A percentile compares a stretch with the other conserved stretches of the same genome.
Evolutionary conservation across 805 yeast genomes (phyloP).

Genomic region (Starmerella roubikii): DNA sequence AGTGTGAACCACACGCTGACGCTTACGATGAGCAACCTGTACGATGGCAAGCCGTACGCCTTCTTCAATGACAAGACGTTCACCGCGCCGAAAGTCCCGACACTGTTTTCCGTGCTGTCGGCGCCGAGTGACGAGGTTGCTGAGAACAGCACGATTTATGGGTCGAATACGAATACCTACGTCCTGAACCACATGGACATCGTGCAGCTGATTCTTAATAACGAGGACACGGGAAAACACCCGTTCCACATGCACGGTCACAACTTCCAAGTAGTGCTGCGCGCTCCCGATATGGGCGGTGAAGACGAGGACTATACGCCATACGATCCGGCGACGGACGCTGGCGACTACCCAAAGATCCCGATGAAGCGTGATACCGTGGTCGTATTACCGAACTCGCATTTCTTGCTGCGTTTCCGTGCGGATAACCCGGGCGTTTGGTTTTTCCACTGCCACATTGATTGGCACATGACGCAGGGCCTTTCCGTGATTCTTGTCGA

Average conservation of each 20-base stretch:
- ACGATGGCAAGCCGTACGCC: slow-evolving; percentile 87
- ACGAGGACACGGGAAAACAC: slow-evolving; percentile 81
- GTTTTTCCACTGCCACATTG: slow-evolving; percentile 98
- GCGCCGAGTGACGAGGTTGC: slow-evolving; percentile 39
- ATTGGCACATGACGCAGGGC: slow-evolving; percentile 97
- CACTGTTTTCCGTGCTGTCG: slow-evolving; percentile 62
- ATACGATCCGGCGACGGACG: slow-evolving; percentile 39
- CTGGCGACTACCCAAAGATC: slow-evolving; percentile 46
- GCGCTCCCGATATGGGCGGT: slow-evolving; percentile 43
- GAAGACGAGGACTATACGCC: slow-evolving; percentile 37
- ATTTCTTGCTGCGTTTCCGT: slow-evolving; percentile 71
- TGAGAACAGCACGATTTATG: slow-evolving; percentile 51
- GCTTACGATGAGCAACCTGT: slow-evolving; percentile 73
- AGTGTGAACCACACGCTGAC: slow-evolving; percentile 53
- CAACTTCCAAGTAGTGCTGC: slow-evolving; percentile 65
- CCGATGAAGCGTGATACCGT: slow-evolving; percentile 81
- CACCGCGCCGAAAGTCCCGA: slow-evolving; percentile 71
- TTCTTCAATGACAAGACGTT: slow-evolving; percentile 82
- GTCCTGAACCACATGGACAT: slow-evolving; percentile 55
- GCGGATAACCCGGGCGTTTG: slow-evolving; percentile 97
- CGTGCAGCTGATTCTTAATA: slow-evolving; percentile 73
- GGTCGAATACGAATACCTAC: slow-evolving; percentile 63
- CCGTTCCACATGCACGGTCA: slow-evolving; percentile 98
- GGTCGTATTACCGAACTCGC: slow-evolving; percentile 69
- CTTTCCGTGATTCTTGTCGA: slow-evolving; percentile 69